Base-by-base conservation (phyloP, 75 land plant genomes). In the Pinus taeda region DNA sequence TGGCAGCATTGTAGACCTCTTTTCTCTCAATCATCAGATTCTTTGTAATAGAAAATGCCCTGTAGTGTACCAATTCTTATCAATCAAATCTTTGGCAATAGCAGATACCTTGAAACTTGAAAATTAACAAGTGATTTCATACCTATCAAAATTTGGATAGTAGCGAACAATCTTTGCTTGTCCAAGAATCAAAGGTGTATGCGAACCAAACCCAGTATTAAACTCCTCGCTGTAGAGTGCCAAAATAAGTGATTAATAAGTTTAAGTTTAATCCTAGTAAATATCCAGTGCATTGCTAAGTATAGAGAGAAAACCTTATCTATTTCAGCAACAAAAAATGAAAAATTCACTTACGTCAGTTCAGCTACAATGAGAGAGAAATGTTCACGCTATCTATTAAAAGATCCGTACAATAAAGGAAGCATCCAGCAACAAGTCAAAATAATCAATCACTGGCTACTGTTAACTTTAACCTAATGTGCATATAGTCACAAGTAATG, bases 91-190 rank as follows among this genome's bases (percentile, higher is more conserved):
- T 15, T 69, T 67, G 17, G 42, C 69, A 53, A 77, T n/a, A 12
- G n/a, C 37, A 18, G 67, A 69, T 33, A 24, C 37, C 56, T 29
- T 13, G 17, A 74, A 76, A 71, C 56, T 37, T 29, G 0, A 72
- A 7, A 76, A 72, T 53, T 49, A 21, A 60, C 24, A 74, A 57
- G 61, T 78, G 18, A 57, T 65, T 33, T 17, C 82, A 45, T 76
- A 95, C 98, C 98, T 90, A 57, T 81, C 78, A 80, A 80, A 87
- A 80, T 93, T 90, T 59, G 98, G 91, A 76, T 80, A 90, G 78
- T 96, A 96, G 20, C 98, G 96, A 67, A 90, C 90, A 73, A 96
- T 97, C 80, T 90, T 88, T 30, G 94, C 87, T 85, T 96, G 98
- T 29, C 98, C 98, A 69, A 90, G 88, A 65, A 96, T 69, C 83